Base-by-base conservation (phyloP, 768 basidiomycete genomes). In the Hortiboletus campestris region DNA sequence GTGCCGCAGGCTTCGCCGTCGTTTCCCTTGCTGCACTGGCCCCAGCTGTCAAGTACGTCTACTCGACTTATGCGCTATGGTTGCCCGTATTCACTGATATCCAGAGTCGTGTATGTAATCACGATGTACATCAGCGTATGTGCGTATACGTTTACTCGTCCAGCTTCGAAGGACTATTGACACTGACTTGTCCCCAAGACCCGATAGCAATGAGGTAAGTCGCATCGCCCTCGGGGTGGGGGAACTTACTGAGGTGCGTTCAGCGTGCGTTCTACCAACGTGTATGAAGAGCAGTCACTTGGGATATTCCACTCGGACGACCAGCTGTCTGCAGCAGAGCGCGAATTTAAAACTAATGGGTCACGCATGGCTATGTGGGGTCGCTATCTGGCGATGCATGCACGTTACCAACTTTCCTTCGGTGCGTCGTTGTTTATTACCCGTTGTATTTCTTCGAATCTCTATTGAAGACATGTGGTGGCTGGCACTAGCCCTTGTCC, bases 61-160 rank as follows among this genome's bases (percentile, higher is more conserved):
- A 22, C 19, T 47, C 29, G 22, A 16, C 17, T 41, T 19, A 12
- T 29, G 38, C 16, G n/a, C 16, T 3, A n/a, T 9, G 4, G n/a
- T 29, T 54, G 14, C 46, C 16, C 40, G 9, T 46, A 17, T 34
- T 59, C 20, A 60, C 29, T 12, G 25, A 20, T 20, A 43, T 2
- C 25, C 62, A 92, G 89, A 67, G 89, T 95, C 0, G 70, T 95
- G 40, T 95, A 89, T 67, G 84, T 91, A 3, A 78, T 94, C 64
- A 96, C 94, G 94, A 98, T 96, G 94, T 93, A 90, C 65, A 84
- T 92, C 63, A 85, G 84, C 63, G 80, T 89, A 58, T 89, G 89
- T 91, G 63, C 74, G 86, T 81, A 49, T 63, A 46, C 36, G 52
- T 29, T 57, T 54, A 31, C 34, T 40, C 13, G 40, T 49, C 34